Conservation (phyloP, 495 filamentous ascomycete genomes). For the Penicillium paradoxum region DNA sequence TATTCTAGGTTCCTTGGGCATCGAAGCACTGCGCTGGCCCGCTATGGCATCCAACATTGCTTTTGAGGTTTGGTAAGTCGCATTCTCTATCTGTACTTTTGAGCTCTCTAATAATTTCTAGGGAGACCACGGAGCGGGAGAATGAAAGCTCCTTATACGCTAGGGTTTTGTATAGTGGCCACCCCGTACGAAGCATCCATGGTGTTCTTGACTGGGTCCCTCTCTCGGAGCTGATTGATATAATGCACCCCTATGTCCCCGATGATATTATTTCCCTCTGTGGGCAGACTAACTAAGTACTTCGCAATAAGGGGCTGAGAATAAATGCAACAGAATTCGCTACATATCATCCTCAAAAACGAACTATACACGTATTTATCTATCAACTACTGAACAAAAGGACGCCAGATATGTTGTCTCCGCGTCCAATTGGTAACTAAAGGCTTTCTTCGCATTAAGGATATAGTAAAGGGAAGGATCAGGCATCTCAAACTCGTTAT, state of each 20-base stretch:
- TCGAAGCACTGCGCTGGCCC: slow-evolving; percentile 28
- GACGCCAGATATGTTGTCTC: too few relatives aligned
- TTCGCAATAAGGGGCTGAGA: too few relatives aligned
- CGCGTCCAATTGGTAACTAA: too few relatives aligned
- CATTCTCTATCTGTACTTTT: slow-evolving; percentile 24
- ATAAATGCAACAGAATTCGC: too few relatives aligned
- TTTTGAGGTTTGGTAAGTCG: slow-evolving; percentile 39
- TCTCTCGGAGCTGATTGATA: slow-evolving; percentile 20
- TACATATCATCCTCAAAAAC: too few relatives aligned
- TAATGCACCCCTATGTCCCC: slow-evolving; percentile 25
- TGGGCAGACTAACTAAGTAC: background rate
- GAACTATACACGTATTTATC: too few relatives aligned
- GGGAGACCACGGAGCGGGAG: slow-evolving; percentile 8
- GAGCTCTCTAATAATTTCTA: slow-evolving; percentile 1
- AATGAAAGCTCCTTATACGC: slow-evolving; percentile 21
- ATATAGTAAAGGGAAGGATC: too few relatives aligned
- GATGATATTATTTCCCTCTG: slow-evolving; percentile 25
- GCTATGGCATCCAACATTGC: slow-evolving; percentile 31
- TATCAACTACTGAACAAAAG: too few relatives aligned
- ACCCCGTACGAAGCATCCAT: slow-evolving; percentile 26
- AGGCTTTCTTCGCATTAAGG: too few relatives aligned
- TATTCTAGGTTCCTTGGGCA: slow-evolving; percentile 25
- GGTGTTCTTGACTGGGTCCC: slow-evolving; percentile 36
- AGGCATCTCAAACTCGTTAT: too few relatives aligned
- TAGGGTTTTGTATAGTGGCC: slow-evolving; percentile 40